A percentile compares a stretch with the other conserved stretches of the same genome.
Evolutionary conservation across 2,329 filamentous ascomycete genomes (phyloP).

Genomic region (Fusarium compactum): DNA sequence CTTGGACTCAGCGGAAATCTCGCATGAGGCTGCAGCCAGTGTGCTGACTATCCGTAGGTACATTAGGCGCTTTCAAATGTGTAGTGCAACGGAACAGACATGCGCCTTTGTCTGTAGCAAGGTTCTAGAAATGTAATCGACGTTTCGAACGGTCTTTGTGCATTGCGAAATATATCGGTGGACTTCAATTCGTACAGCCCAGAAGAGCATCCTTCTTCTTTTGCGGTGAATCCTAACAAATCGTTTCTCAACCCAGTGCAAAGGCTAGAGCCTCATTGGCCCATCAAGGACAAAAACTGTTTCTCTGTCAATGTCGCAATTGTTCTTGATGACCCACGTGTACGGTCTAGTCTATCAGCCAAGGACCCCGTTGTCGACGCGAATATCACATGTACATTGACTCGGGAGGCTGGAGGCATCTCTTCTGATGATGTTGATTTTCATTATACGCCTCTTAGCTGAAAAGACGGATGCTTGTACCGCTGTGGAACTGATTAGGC

Average conservation of each 20-base stretch:
- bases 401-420: not conserved
- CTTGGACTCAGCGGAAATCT: slow-evolving; percentile 48
- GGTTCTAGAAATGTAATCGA: slow-evolving; percentile 36
- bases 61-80: slow-evolving; percentile 30
- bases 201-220: not conserved
- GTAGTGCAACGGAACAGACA: slow-evolving; percentile 36
- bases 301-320: not conserved
- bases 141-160: slow-evolving; percentile 18
- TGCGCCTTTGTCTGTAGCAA: slow-evolving; percentile 19
- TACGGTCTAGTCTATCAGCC: not conserved
- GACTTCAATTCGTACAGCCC: slow-evolving; percentile 5
- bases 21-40: slow-evolving; percentile 47
- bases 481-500: slow-evolving; percentile 2
- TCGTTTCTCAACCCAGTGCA: not conserved
- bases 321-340: not conserved
- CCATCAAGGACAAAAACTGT: not conserved
- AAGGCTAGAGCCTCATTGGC: not conserved
- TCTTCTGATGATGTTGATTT: not conserved
- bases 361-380: not conserved
- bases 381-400: not conserved
- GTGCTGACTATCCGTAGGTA: slow-evolving; percentile 23
- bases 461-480: not conserved
- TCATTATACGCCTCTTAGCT: not conserved
- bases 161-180: slow-evolving; percentile 15
- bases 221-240: not conserved